Evolutionary conservation across 1,139 yeast genomes (phyloP).

Genomic region (Sugiyamaella paludigena): DNA sequence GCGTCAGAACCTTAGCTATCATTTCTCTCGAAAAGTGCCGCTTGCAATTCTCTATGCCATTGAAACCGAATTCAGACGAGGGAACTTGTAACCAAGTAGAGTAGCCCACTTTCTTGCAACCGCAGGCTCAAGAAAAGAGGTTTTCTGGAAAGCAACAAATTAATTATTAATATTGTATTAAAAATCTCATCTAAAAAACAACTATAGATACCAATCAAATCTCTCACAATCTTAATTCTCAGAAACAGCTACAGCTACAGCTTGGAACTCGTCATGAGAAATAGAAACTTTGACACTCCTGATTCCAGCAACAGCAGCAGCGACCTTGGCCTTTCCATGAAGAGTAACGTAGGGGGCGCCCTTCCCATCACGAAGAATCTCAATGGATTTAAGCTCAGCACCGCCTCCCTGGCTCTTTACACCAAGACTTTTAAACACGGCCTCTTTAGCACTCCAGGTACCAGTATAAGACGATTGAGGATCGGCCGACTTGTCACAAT

Average conservation of each 20-base stretch:
- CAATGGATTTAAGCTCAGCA: constrained; percentile 88
- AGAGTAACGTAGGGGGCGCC: constrained; percentile 83
- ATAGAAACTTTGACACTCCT: constrained; percentile 78
- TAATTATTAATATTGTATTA: constrained; percentile 1
- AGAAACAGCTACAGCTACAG: constrained; percentile 95
- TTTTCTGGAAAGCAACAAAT: background rate
- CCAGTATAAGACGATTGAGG: constrained; percentile 95
- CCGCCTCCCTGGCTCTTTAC: constrained; percentile 93
- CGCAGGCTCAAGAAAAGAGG: too few relatives aligned
- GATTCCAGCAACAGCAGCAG: constrained; percentile 71
- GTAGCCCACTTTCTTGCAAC: too few relatives aligned
- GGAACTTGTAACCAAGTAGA: too few relatives aligned
- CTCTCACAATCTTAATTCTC: constrained; percentile 41
- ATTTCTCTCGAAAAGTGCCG: too few relatives aligned
- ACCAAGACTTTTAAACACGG: constrained; percentile 93
- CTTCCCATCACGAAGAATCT: constrained; percentile 67
- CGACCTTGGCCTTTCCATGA: constrained; percentile 69
- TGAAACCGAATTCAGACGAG: too few relatives aligned
- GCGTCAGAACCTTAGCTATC: too few relatives aligned
- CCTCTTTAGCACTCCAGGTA: constrained; percentile 99
- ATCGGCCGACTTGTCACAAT: constrained; percentile 62
- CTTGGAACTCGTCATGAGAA: constrained; percentile 94
- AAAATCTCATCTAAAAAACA: background rate
- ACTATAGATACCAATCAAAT: background rate
- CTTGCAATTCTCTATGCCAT: too few relatives aligned